A percentile compares a stretch with the other conserved stretches of the same genome.
phyloP scores from a whole-genome alignment of 108 stramenopile genomes.

The Cyclostephanos tholiformis region DNA sequence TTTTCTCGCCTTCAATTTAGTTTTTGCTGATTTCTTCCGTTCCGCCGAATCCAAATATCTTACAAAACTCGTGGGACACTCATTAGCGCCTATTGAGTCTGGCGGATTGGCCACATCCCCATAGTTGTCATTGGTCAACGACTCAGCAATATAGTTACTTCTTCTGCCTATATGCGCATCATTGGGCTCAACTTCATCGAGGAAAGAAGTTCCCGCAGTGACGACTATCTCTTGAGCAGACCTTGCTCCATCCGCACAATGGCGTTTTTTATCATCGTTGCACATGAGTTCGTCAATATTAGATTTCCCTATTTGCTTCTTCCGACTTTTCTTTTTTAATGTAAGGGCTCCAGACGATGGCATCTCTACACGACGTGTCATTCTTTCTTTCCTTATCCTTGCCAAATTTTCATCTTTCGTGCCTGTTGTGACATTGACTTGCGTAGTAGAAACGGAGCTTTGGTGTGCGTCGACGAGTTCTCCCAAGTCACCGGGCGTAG shows the following conservation, averaged over 20 bases:
- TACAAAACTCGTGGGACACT: no score
- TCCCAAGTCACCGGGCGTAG: slow-evolving; percentile 17
- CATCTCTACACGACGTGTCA: background rate
- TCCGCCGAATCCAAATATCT: slow-evolving; percentile 5
- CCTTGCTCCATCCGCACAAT: background rate
- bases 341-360: background rate
- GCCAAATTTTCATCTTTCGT: slow-evolving; percentile 27
- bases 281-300: background rate
- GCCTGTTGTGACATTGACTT: background rate
- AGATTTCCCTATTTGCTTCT: slow-evolving; percentile 13
- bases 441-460: background rate
- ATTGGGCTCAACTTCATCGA: background rate
- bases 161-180: background rate
- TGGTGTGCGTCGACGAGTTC: slow-evolving; percentile 18
- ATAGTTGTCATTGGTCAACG: no score
- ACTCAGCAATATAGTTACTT: background rate
- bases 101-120: background rate
- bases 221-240: background rate
- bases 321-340: slow-evolving; percentile 14
- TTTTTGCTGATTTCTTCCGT: background rate
- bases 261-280: background rate
- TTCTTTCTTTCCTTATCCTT: slow-evolving; percentile 11
- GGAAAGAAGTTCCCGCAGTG: background rate
- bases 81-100: background rate
- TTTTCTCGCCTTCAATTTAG: slow-evolving; percentile 6